Percentiles rank a stretch among this genome's conserved stretches.
These are phyloP conservation scores for Mycena leptocephala DNA, from an alignment of 768 basidiomycete species.

Conservation along the genomic window DNA sequence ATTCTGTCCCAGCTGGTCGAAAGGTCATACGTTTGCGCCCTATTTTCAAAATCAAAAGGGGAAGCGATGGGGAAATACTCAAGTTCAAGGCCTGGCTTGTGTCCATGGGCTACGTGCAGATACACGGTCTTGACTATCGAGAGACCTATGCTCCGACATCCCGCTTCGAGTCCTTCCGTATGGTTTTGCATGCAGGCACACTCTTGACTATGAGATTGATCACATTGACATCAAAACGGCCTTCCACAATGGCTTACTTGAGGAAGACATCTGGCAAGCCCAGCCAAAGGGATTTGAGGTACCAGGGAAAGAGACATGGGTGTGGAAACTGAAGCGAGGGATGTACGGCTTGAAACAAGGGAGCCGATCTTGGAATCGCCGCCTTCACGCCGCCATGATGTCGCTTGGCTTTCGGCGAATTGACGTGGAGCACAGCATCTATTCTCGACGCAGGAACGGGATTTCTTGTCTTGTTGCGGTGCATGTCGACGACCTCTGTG, in stretches of 20 bases:
- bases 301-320: slow-evolving; percentile 5
- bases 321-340: slow-evolving; percentile 17
- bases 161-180: background rate
- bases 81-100: slow-evolving; percentile 14
- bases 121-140: background rate
- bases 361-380: slow-evolving; percentile 37
- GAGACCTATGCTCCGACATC: slow-evolving; percentile 11
- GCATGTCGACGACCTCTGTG: slow-evolving; percentile 46
- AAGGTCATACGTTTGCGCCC: background rate
- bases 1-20: background rate
- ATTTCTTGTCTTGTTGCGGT: slow-evolving; percentile 28
- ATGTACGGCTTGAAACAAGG: slow-evolving; percentile 19
- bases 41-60: slow-evolving; percentile 7
- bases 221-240: slow-evolving; percentile 1
- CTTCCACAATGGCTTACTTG: slow-evolving; percentile 12
- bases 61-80: slow-evolving; percentile 2
- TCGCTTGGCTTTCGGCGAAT: slow-evolving; percentile 30
- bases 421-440: slow-evolving; percentile 39
- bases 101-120: background rate
- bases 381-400: slow-evolving; percentile 8
- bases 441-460: background rate
- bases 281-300: slow-evolving; percentile 19
- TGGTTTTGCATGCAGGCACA: slow-evolving; percentile 24
- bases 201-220: slow-evolving; percentile 10
- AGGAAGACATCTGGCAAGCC: background rate